Evolutionary conservation across 2,329 filamentous ascomycete genomes (phyloP).

Genomic region (Cadophora sp.): DNA sequence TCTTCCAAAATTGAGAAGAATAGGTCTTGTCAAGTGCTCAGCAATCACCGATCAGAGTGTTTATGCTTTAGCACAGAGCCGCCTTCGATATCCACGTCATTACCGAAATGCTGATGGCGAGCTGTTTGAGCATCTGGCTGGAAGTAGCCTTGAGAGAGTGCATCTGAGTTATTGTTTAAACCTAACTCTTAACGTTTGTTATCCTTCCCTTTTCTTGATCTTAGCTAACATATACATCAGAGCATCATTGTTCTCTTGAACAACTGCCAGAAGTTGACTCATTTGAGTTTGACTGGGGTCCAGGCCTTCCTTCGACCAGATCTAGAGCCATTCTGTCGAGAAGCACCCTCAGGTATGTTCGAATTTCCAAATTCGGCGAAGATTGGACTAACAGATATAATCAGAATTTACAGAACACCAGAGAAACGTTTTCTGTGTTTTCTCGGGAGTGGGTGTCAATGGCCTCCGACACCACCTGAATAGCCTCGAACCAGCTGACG

Average conservation of each 20-base stretch:
- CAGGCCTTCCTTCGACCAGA: slow-evolving; percentile 88
- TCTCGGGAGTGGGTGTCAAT: slow-evolving; percentile 84
- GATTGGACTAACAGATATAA: slow-evolving; percentile 20
- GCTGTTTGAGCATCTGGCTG: slow-evolving; percentile 29
- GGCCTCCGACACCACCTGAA: slow-evolving; percentile 81
- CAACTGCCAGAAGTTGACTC: slow-evolving; percentile 89
- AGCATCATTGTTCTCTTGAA: slow-evolving; percentile 91
- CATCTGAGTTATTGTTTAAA: slow-evolving; percentile 95
- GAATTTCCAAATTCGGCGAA: background rate
- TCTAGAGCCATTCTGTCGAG: slow-evolving; percentile 83
- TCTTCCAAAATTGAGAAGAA: slow-evolving; percentile 91
- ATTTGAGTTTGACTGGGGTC: slow-evolving; percentile 93
- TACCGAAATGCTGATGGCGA: slow-evolving; percentile 41
- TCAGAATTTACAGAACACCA: slow-evolving; percentile 94
- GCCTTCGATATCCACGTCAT: slow-evolving; percentile 22
- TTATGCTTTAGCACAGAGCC: slow-evolving; percentile 76
- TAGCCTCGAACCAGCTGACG: slow-evolving; percentile 59
- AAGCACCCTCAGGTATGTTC: slow-evolving; percentile 73
- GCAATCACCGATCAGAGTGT: slow-evolving; percentile 92
- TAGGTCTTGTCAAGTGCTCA: slow-evolving; percentile 93
- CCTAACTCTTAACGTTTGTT: slow-evolving; percentile 77
- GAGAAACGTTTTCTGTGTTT: slow-evolving; percentile 95
- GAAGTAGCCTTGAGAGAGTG: slow-evolving; percentile 76
- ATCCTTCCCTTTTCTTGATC: background rate
- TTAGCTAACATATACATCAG: slow-evolving; percentile 55